Conservation (phyloP, 106 monocot species). For the Amphibolis antarctica region DNA sequence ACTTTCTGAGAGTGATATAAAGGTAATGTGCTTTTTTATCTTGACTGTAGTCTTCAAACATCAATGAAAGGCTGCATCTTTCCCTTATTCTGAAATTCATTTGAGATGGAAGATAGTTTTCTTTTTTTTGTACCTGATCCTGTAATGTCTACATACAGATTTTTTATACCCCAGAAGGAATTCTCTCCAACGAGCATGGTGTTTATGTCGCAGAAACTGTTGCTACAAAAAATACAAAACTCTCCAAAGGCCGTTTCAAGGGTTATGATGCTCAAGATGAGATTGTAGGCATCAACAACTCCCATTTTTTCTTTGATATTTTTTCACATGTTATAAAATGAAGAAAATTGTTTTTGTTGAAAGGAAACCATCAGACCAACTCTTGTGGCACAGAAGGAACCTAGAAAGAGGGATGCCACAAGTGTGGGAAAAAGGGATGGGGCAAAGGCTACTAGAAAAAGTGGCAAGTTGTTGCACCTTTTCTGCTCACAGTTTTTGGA, state of each 20-base stretch:
- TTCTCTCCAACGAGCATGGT: slow-evolving; percentile 76
- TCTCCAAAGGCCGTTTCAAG: slow-evolving; percentile 77
- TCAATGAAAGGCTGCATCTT: no score
- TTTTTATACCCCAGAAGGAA: slow-evolving; percentile 82
- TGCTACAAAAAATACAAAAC: slow-evolving; percentile 53
- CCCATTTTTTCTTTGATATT: no score
- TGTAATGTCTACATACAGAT: slow-evolving; percentile 31
- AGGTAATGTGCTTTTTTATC: slow-evolving; percentile 31
- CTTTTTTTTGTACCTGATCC: background rate
- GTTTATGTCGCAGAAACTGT: slow-evolving; percentile 88
- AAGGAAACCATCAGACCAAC: slow-evolving; percentile 30
- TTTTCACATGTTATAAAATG: no score
- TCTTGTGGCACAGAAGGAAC: slow-evolving; percentile 25
- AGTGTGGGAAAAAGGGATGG: slow-evolving; percentile 47
- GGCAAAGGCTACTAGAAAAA: slow-evolving; percentile 52
- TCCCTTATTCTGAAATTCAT: no score
- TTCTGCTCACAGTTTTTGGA: background rate
- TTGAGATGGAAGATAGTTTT: background rate
- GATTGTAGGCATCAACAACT: no score
- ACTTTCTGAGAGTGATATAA: slow-evolving; percentile 74
- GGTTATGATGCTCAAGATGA: slow-evolving; percentile 53
- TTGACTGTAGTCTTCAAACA: background rate
- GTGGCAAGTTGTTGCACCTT: slow-evolving; percentile 27
- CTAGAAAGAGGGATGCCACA: slow-evolving; percentile 36
- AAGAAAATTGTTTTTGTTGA: no score